These are phyloP conservation scores for Brassica nigra DNA, from an alignment of 345 rosid species.

Conservation along the genomic window DNA sequence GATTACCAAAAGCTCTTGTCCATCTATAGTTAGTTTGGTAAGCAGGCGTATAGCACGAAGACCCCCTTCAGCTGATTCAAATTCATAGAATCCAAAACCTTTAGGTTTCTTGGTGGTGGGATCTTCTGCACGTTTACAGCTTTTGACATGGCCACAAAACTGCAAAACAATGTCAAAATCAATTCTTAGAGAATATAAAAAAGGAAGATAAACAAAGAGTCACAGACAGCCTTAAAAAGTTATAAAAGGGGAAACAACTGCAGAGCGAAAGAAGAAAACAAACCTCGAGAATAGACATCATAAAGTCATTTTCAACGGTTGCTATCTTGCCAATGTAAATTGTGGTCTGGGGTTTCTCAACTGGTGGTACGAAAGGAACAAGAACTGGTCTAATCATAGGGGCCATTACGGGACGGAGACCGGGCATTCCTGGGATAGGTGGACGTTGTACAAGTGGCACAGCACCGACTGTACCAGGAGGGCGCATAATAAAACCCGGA, in stretches of 20 bases:
- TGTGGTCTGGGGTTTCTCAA: slow-evolving; percentile 92
- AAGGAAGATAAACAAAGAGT: background rate
- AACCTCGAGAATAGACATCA: slow-evolving; percentile 81
- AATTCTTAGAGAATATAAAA: slow-evolving; percentile 1
- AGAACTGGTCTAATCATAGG: slow-evolving; percentile 69
- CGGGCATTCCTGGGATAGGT: slow-evolving; percentile 67
- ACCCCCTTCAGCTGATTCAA: slow-evolving; percentile 94
- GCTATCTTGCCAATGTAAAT: slow-evolving; percentile 98
- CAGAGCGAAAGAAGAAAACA: slow-evolving; percentile 22
- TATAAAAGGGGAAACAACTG: background rate
- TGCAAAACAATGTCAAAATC: slow-evolving; percentile 40
- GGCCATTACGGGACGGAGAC: slow-evolving; percentile 72
- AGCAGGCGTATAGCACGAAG: slow-evolving; percentile 92
- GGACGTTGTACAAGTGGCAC: slow-evolving; percentile 66
- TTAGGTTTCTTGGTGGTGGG: slow-evolving; percentile 79
- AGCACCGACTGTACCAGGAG: slow-evolving; percentile 68
- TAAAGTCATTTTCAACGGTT: slow-evolving; percentile 83
- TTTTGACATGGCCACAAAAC: slow-evolving; percentile 94
- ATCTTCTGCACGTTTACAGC: slow-evolving; percentile 85
- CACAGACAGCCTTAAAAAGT: background rate
- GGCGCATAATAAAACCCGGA: slow-evolving; percentile 79
- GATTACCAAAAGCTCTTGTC: slow-evolving; percentile 90
- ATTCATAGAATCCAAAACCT: slow-evolving; percentile 96
- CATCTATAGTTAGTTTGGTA: slow-evolving; percentile 83
- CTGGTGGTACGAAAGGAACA: slow-evolving; percentile 64